Percentiles rank a stretch among this genome's conserved stretches.
phyloP scores from a whole-genome alignment of 2,329 filamentous ascomycete species.

The Raffaelea deltoideospora region DNA sequence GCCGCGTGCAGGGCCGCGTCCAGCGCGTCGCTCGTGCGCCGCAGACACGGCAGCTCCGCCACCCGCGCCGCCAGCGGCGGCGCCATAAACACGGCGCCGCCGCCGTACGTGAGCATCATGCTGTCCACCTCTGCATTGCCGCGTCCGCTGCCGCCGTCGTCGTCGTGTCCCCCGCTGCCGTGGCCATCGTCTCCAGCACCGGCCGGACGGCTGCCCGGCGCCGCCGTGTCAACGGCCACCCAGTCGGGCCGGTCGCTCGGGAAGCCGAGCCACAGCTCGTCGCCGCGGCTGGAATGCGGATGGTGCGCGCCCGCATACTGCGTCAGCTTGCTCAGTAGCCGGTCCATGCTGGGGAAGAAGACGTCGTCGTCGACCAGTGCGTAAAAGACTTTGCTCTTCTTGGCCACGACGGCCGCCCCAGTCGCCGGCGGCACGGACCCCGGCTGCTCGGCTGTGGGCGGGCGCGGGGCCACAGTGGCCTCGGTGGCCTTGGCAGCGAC shows the following conservation, averaged over 20 bases:
- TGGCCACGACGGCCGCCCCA: neutral
- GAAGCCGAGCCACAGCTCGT: conserved; percentile 25
- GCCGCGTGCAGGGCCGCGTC: neutral
- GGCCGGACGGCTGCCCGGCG: no score
- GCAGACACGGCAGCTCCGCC: conserved; percentile 22
- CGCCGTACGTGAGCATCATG: conserved; percentile 29
- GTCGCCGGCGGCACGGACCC: no score
- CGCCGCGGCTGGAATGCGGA: conserved; percentile 1
- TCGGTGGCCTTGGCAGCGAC: neutral
- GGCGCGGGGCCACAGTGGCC: neutral
- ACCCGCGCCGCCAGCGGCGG: conserved; percentile 18
- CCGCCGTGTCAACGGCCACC: conserved; percentile 16
- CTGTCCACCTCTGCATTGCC: conserved; percentile 10
- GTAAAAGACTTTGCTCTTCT: conserved; percentile 17
- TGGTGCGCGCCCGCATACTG: conserved; percentile 10
- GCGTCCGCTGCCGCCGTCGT: neutral
- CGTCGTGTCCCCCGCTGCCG: neutral
- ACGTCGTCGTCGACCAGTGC: conserved; percentile 30
- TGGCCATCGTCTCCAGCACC: no score
- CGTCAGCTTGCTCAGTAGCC: conserved; percentile 22
- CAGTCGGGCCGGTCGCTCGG: conserved; percentile 29
- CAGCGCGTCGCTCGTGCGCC: conserved; percentile 2
- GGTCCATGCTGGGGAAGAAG: conserved; percentile 27
- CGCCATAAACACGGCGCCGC: conserved; percentile 28
- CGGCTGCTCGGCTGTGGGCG: no score